Evolutionary conservation across 2,329 filamentous ascomycete genomes (phyloP), one percentile per base, ranked within the genome.

Genomic region (Diplodia mutila): DNA sequence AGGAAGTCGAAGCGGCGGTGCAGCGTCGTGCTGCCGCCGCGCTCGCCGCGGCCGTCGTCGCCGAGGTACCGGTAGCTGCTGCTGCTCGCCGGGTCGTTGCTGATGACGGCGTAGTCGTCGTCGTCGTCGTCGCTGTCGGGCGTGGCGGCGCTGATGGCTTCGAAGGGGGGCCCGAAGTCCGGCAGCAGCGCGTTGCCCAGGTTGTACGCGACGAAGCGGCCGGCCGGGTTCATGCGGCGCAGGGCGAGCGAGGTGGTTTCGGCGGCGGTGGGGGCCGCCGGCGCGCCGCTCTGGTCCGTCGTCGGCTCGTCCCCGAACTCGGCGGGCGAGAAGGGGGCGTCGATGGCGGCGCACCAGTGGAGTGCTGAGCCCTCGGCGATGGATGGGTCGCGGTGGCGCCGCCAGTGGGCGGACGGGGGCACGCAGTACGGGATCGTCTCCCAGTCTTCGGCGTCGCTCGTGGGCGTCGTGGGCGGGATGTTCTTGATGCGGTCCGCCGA

Each of bases 401-500:
- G 18, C 18, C n/a, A 55, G 18, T 7, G 8, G 9, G 53, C n/a
- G 32, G 29, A 37, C 2, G 29, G 53, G 9, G 53, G 53, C n/a
- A n/a, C 25, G 51, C n/a, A n/a, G n/a, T n/a, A n/a, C n/a, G n/a
- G n/a, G n/a, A n/a, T n/a, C n/a, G n/a, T n/a, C n/a, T n/a, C n/a
- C n/a, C n/a, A n/a, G n/a, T n/a, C n/a, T n/a, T n/a, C n/a, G n/a
- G n/a, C n/a, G n/a, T n/a, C n/a, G n/a, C n/a, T n/a, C n/a, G n/a
- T n/a, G n/a, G n/a, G n/a, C 29, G 29, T 1, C 29, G 29, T 1
- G 6, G 39, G 25, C 6, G 23, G 16, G 8, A 34, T 9, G 32
- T 46, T 16, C 5, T 18, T 32, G 27, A 66, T 48, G 25, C 73
- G 71, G 25, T 65, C 29, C 4, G 65, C 34, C 9, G 73, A 67